Evolutionary conservation across 2,329 filamentous ascomycete species (phyloP).

Genomic region (Ophiostoma tasmaniense): DNA sequence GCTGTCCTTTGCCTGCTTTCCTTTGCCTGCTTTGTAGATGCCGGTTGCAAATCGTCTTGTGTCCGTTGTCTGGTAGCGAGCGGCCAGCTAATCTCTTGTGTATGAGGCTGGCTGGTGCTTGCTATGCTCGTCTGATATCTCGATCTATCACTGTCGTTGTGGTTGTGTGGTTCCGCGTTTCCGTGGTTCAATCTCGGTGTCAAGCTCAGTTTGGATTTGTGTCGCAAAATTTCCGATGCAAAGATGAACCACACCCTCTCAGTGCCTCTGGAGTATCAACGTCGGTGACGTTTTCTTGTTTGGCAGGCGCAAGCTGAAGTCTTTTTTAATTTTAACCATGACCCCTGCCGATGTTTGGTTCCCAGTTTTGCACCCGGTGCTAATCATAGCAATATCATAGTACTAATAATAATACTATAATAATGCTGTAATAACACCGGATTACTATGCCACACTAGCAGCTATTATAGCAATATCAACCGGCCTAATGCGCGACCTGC

Average conservation of each 20-base stretch:
- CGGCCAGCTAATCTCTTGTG: neutral
- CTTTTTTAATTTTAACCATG: neutral
- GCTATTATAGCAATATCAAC: conserved; percentile 4
- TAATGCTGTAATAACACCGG: conserved; percentile 9
- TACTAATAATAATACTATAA: conserved; percentile 10
- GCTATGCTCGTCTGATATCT: neutral
- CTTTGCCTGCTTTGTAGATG: neutral
- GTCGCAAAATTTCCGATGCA: neutral
- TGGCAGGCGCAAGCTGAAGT: neutral
- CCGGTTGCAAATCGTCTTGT: neutral
- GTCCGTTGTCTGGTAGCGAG: neutral
- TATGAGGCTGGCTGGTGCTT: neutral
- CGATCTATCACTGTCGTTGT: neutral
- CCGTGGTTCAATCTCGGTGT: neutral
- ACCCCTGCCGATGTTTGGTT: conserved; percentile 8
- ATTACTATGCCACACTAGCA: neutral
- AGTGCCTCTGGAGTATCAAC: neutral
- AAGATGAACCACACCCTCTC: neutral
- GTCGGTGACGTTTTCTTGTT: neutral
- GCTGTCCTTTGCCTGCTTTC: neutral
- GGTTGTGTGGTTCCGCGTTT: neutral
- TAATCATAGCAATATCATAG: conserved; percentile 12
- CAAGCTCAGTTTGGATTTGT: neutral
- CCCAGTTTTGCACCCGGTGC: conserved; percentile 9
- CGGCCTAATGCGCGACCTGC: conserved; percentile 11